Percentiles rank a stretch among this genome's conserved stretches.
Conservation (phyloP, 2,329 filamentous ascomycete species). For the Ophiocordyceps unilateralis region DNA sequence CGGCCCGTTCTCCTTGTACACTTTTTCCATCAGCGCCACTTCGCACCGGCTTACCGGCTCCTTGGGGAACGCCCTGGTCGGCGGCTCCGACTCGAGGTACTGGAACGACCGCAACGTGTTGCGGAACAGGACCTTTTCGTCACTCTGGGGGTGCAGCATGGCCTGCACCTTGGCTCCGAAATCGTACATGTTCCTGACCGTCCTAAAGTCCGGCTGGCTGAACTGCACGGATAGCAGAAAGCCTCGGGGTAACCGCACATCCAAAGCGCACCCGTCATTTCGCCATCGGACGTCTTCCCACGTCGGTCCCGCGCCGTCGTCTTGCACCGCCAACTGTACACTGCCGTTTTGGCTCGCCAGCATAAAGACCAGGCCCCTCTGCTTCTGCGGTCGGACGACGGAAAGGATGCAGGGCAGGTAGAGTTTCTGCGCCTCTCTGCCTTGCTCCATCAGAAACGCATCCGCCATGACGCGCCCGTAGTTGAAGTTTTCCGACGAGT, state of each 20-base stretch:
- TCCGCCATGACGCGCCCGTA: slow-evolving; percentile 66
- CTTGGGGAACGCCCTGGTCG: slow-evolving; percentile 55
- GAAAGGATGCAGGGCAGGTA: slow-evolving; percentile 61
- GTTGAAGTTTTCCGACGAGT: slow-evolving; percentile 56
- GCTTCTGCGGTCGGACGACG: slow-evolving; percentile 50
- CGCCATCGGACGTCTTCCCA: slow-evolving; percentile 79
- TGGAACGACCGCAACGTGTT: slow-evolving; percentile 57
- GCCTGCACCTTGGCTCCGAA: slow-evolving; percentile 63
- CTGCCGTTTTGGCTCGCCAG: slow-evolving; percentile 67
- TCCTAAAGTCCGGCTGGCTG: slow-evolving; percentile 59
- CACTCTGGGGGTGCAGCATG: slow-evolving; percentile 48
- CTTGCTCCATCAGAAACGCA: slow-evolving; percentile 56
- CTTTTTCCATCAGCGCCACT: slow-evolving; percentile 58
- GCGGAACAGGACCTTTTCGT: slow-evolving; percentile 55
- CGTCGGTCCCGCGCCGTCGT: slow-evolving; percentile 47
- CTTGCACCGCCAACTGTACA: slow-evolving; percentile 57
- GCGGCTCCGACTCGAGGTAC: slow-evolving; percentile 59
- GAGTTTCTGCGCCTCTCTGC: slow-evolving; percentile 48
- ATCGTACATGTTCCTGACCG: slow-evolving; percentile 69
- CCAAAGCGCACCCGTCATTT: slow-evolving; percentile 45
- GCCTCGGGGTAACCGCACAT: slow-evolving; percentile 55
- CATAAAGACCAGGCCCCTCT: slow-evolving; percentile 53
- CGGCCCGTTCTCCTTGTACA: slow-evolving; percentile 50
- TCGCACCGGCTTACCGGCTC: slow-evolving; percentile 58
- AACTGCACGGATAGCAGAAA: slow-evolving; percentile 58